phyloP scores from a whole-genome alignment of 371 early-diverging fungal species.

The Mucor saturninus region DNA sequence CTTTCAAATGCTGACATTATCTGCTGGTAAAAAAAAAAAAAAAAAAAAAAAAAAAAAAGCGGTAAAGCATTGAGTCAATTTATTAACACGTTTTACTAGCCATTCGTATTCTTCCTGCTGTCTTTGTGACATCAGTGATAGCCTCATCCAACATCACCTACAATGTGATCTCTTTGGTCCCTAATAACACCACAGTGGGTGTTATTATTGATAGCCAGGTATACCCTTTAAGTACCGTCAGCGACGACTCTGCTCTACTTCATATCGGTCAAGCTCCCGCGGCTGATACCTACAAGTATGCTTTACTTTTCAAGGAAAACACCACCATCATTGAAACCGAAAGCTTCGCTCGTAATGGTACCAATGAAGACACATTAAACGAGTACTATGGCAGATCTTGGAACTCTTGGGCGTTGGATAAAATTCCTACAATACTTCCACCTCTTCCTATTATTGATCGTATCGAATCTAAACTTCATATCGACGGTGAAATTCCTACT shows the following conservation, averaged over 20 bases:
- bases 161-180: conserved; percentile 13
- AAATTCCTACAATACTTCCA: conserved; percentile 11
- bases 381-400: conserved; percentile 31
- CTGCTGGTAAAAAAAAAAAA: too few species aligned
- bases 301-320: background rate
- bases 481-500: conserved; percentile 33
- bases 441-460: conserved; percentile 26
- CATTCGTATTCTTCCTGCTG: too few species aligned
- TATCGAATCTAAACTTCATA: conserved; percentile 21
- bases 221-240: conserved; percentile 12
- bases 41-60: too few species aligned
- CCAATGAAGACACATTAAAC: conserved; percentile 4
- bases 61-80: too few species aligned
- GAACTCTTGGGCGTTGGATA: conserved; percentile 9
- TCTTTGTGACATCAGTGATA: too few species aligned
- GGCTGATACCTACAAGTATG: conserved; percentile 20
- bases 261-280: conserved; percentile 19
- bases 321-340: conserved; percentile 14
- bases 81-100: too few species aligned
- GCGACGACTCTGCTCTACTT: conserved; percentile 9
- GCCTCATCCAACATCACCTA: conserved; percentile 15
- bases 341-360: conserved; percentile 17
- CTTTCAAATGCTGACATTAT: too few species aligned
- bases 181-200: conserved; percentile 11
- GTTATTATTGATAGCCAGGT: conserved; percentile 19